Conservation (phyloP, 2,329 filamentous ascomycete species). For the Fusarium drepaniforme region DNA sequence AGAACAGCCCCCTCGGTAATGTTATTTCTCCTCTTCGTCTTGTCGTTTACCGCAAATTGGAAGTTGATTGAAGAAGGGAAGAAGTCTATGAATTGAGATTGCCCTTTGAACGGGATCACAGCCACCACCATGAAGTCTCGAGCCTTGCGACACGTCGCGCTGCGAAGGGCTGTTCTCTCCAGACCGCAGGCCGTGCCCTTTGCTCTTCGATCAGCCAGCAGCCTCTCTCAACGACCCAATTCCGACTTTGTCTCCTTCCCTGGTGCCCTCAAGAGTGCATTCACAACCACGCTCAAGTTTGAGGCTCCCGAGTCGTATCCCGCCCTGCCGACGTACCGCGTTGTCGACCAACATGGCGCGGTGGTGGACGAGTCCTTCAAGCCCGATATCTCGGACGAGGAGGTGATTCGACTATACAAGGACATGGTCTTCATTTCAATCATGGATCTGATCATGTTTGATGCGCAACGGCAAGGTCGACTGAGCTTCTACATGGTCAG, state of each 20-base stretch:
- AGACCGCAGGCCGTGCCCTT: conserved; percentile 37
- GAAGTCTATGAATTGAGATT: conserved; percentile 5
- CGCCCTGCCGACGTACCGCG: conserved; percentile 90
- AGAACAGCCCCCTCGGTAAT: conserved; percentile 41
- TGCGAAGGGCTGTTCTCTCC: conserved; percentile 43
- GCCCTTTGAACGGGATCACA: conserved; percentile 5
- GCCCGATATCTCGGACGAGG: conserved; percentile 75
- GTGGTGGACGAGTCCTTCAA: conserved; percentile 81
- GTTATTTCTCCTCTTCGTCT: conserved; percentile 13
- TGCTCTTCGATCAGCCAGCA: conserved; percentile 56
- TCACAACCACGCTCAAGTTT: conserved; percentile 85
- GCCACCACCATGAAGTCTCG: conserved; percentile 51
- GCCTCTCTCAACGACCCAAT: conserved; percentile 68
- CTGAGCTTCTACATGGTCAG: conserved; percentile 98
- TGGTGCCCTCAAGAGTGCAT: conserved; percentile 94
- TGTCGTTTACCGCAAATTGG: conserved; percentile 6
- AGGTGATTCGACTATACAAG: conserved; percentile 70
- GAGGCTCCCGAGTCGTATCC: conserved; percentile 77
- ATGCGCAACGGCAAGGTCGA: conserved; percentile 94
- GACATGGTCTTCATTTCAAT: conserved; percentile 79
- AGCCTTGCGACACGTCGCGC: conserved; percentile 46
- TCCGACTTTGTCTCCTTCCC: conserved; percentile 79
- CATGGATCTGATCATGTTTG: conserved; percentile 98
- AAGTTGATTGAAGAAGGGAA: conserved; percentile 21
- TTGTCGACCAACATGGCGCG: conserved; percentile 88